Evolutionary conservation across 768 basidiomycete genomes (phyloP).

Genomic region (Rhizopogon roseolus): DNA sequence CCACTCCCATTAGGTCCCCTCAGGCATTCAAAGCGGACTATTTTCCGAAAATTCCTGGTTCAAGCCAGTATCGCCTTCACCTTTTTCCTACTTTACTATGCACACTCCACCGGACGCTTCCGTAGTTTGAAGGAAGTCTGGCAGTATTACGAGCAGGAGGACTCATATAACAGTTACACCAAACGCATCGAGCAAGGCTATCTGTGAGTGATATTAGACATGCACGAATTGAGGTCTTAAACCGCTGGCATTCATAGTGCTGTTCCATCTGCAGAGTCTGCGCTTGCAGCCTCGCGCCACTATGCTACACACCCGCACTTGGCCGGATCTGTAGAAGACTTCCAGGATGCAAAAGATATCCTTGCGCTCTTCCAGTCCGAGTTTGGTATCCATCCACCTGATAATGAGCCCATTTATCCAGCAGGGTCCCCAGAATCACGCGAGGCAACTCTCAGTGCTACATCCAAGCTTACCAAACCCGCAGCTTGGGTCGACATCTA

Average conservation of each 20-base stretch:
- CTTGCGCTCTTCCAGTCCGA: conserved; percentile 65
- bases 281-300: conserved; percentile 48
- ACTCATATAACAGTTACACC: conserved; percentile 11
- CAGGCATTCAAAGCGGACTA: neutral
- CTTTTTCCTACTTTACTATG: conserved; percentile 9
- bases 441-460: conserved; percentile 56
- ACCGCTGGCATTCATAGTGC: conserved; percentile 30
- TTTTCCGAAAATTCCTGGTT: conserved; percentile 4
- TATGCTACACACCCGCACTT: conserved; percentile 71
- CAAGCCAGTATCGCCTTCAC: conserved; percentile 4
- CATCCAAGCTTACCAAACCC: conserved; percentile 41
- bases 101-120: neutral
- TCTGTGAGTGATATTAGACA: conserved; percentile 24
- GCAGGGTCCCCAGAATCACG: conserved; percentile 69
- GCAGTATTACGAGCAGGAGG: neutral
- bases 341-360: conserved; percentile 59
- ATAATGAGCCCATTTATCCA: conserved; percentile 50
- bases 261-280: conserved; percentile 53
- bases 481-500: conserved; percentile 84
- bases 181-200: conserved; percentile 24
- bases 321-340: conserved; percentile 60
- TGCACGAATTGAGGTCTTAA: neutral
- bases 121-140: neutral
- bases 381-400: conserved; percentile 44
- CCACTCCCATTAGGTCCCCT: no score